Evolutionary conservation across 73 alveolate genomes (phyloP), one percentile per base, ranked within the genome.

Genomic region (Paramecium bursaria): DNA sequence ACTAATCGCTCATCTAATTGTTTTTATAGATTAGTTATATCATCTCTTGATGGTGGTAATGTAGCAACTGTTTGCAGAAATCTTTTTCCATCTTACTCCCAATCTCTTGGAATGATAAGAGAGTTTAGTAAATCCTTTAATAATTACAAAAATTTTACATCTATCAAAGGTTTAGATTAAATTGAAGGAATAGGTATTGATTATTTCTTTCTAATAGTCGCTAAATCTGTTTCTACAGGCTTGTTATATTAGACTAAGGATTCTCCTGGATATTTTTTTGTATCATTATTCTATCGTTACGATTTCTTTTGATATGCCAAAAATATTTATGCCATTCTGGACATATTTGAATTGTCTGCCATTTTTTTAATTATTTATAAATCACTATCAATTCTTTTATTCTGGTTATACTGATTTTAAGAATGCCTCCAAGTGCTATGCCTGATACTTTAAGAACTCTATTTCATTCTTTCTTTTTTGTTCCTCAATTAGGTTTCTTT

Each of bases 401-500:
- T 79, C 89, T 53, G 89, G 89, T 29, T 61, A 42, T 6, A 79
- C 89, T 14, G 89, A 79, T 79, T 95, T 95, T 46, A 95, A 90
- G 94, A 95, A 95, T 57, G 94, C 90, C 73, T 91, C 91, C 29
- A 95, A 79, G 85, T 95, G 96, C 47, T 89, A 77, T 73, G 93
- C 95, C 87, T 95, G 95, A 86, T 95, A 94, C 82, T 91, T 95
- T 35, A 95, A 80, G 92, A 92, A 95, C 31, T 94, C 96, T 19
- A 94, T 91, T 86, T 95, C 97, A 31, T 88, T 55, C 50, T 92
- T 95, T 87, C 98, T 92, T 90, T 95, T 93, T 75, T 92, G 85
- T 39, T 94, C 94, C 82, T 95, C 98, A 48, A 93, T 91, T 49
- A 91, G 93, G 54, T 90, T 90, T 91, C 98, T 92, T 75, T 95